Conservation (phyloP, 2,329 filamentous ascomycete genomes). For the Trichoderma lentiforme region DNA sequence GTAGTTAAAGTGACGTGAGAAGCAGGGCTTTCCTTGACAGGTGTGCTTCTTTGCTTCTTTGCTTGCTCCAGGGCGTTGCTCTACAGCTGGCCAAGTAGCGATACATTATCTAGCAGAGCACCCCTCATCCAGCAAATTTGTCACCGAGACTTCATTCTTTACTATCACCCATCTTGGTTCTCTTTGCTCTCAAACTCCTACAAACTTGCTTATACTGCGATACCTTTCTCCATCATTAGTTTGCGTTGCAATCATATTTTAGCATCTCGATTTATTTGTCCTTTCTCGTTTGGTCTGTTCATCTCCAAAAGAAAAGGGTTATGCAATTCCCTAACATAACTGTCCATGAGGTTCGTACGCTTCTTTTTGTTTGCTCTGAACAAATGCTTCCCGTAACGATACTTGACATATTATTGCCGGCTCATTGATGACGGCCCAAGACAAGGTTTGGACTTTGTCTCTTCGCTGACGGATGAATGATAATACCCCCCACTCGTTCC, state of each 20-base stretch:
- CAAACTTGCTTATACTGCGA: not conserved
- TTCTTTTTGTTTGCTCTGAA: not conserved
- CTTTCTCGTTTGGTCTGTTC: slow-evolving; percentile 10
- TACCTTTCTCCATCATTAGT: not conserved
- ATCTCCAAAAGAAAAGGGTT: not conserved
- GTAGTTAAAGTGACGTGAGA: slow-evolving; percentile 17
- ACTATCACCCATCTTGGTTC: not conserved
- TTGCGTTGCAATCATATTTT: not conserved
- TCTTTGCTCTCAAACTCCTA: not conserved
- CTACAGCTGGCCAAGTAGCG: slow-evolving; percentile 10
- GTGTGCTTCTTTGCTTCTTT: slow-evolving; percentile 5
- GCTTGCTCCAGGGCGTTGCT: slow-evolving; percentile 8
- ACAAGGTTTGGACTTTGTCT: slow-evolving; percentile 13
- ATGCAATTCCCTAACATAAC: slow-evolving; percentile 11
- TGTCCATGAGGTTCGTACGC: slow-evolving; percentile 19
- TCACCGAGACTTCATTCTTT: slow-evolving; percentile 10
- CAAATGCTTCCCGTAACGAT: not conserved
- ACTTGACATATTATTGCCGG: not conserved
- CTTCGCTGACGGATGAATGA: slow-evolving; percentile 13
- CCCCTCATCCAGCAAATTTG: slow-evolving; percentile 8
- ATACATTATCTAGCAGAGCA: slow-evolving; percentile 16
- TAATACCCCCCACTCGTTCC: slow-evolving; percentile 11
- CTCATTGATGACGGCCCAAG: slow-evolving; percentile 8
- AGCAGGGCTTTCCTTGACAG: slow-evolving; percentile 15
- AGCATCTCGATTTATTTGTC: not conserved